phyloP scores from a whole-genome alignment of 129 eudicot species.

The Glebionis coronaria region DNA sequence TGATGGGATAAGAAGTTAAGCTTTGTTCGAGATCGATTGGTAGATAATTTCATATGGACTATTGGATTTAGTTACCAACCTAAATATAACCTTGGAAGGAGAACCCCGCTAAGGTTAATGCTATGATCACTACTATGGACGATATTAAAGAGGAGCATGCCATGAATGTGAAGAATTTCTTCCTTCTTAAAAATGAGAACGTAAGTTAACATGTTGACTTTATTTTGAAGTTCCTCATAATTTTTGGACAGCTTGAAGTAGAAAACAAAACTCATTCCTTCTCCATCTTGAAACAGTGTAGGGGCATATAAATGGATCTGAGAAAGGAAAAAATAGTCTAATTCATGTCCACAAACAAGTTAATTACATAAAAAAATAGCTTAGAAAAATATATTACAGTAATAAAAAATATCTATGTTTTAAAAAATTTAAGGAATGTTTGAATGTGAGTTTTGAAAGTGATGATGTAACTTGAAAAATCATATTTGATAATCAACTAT shows the following conservation, averaged over 20 bases:
- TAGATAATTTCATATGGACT: too few species aligned
- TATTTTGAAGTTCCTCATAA: slow-evolving; percentile 70
- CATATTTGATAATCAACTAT: not conserved
- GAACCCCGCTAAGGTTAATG: too few species aligned
- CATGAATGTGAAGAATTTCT: too few species aligned
- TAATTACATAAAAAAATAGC: not conserved
- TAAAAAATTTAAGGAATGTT: slow-evolving; percentile 5
- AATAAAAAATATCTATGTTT: not conserved
- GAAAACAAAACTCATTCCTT: slow-evolving; percentile 79
- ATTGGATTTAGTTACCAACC: too few species aligned
- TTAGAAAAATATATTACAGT: too few species aligned
- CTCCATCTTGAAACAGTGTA: slow-evolving; percentile 84
- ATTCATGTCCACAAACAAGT: not conserved
- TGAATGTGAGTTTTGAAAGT: slow-evolving; percentile 6
- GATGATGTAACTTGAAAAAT: not conserved
- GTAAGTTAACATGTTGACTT: too few species aligned
- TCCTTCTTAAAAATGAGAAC: too few species aligned
- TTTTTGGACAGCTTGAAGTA: slow-evolving; percentile 83
- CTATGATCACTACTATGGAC: too few species aligned
- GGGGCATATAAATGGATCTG: slow-evolving; percentile 91
- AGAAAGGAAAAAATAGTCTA: not conserved
- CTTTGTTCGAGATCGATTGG: too few species aligned
- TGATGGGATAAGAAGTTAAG: too few species aligned
- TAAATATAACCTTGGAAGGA: too few species aligned
- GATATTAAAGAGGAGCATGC: too few species aligned